phyloP scores from a whole-genome alignment of 108 stramenopile species.

The Pelagomonas calceolata region DNA sequence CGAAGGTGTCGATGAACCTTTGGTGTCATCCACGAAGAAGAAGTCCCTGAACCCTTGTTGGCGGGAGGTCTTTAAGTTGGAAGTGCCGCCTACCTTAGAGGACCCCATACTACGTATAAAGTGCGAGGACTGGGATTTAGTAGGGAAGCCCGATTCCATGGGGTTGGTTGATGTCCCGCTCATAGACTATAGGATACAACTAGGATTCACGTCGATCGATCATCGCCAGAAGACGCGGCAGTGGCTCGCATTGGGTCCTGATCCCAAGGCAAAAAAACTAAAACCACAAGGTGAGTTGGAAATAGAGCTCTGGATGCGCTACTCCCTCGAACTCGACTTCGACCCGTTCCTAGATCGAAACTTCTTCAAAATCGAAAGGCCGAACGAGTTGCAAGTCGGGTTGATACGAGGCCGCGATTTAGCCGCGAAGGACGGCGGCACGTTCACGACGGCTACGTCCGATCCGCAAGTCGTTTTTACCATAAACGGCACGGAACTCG shows the following conservation, averaged over 20 bases:
- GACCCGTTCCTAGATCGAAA: conserved; percentile 1
- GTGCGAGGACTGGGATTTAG: background rate
- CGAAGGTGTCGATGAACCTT: no score
- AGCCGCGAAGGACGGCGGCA: conserved; percentile 10
- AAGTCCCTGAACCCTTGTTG: conserved; percentile 8
- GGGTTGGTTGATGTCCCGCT: background rate
- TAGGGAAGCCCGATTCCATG: background rate
- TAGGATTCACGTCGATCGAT: no score
- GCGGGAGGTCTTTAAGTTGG: background rate
- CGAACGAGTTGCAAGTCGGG: conserved; percentile 10
- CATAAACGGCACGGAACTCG: background rate
- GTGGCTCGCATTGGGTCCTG: conserved; percentile 1
- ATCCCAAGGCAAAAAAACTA: background rate
- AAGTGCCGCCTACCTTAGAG: no score
- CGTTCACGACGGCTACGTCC: no score
- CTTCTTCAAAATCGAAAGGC: no score
- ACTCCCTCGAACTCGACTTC: background rate
- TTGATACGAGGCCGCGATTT: conserved; percentile 3
- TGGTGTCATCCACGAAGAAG: background rate
- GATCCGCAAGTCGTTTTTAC: conserved; percentile 14
- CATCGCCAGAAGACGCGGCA: background rate
- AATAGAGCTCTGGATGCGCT: background rate
- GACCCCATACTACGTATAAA: no score
- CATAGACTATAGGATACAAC: no score
- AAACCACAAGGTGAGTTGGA: background rate